Percentiles rank a stretch among this genome's conserved stretches.
Evolutionary conservation across 2,329 filamentous ascomycete genomes (phyloP).

Genomic region (Bipolaris zeicola): DNA sequence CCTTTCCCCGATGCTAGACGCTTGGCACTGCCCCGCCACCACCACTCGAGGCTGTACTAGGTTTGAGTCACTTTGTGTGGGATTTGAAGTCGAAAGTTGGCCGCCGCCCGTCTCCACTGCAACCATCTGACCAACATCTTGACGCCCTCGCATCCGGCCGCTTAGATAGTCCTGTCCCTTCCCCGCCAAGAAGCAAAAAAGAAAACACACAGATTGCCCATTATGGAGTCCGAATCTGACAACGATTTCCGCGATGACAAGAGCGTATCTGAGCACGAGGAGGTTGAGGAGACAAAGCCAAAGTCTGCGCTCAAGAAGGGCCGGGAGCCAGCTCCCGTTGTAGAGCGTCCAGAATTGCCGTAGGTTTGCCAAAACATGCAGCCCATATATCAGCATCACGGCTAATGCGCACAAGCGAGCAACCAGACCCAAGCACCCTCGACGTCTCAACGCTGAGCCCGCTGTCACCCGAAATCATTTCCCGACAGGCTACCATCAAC

Average conservation of each 20-base stretch:
- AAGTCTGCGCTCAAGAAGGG: conserved; percentile 89
- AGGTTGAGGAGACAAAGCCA: conserved; percentile 64
- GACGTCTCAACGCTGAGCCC: conserved; percentile 81
- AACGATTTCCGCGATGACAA: conserved; percentile 49
- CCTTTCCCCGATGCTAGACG: conserved; percentile 19
- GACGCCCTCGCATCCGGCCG: neutral
- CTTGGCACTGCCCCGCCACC: conserved; percentile 32
- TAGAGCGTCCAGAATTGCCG: conserved; percentile 71
- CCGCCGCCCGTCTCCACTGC: conserved; percentile 16
- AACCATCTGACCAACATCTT: conserved; percentile 4
- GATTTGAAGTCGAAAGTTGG: conserved; percentile 26
- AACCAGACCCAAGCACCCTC: conserved; percentile 89
- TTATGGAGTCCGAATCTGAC: conserved; percentile 51
- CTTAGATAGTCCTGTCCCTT: neutral
- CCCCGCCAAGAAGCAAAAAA: neutral
- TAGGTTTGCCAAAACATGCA: conserved; percentile 19
- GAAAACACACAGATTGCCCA: conserved; percentile 27
- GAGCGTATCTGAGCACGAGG: conserved; percentile 73
- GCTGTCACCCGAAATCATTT: conserved; percentile 94
- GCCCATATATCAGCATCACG: conserved; percentile 1
- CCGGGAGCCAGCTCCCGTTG: conserved; percentile 60
- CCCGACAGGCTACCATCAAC: conserved; percentile 97
- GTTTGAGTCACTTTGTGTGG: conserved; percentile 44
- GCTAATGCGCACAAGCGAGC: conserved; percentile 59
- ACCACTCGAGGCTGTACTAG: conserved; percentile 33